A percentile compares a stretch with the other conserved stretches of the same genome.
phyloP scores from a whole-genome alignment of 2,329 filamentous ascomycete species.

The Phialophora macrospora region DNA sequence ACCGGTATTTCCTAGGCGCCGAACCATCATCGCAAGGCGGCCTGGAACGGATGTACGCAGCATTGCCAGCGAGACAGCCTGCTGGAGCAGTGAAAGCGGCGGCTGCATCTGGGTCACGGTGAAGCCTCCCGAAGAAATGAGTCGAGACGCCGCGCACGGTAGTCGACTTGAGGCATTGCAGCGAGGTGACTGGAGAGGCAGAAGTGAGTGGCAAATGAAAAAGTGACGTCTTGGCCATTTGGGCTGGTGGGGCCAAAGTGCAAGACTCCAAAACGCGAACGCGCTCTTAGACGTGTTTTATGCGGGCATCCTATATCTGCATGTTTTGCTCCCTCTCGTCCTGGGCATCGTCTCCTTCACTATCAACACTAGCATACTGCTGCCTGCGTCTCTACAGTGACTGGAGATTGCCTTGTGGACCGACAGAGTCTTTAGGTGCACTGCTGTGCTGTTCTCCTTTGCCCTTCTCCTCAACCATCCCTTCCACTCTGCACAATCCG shows the following conservation, averaged over 20 bases:
- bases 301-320: conserved; percentile 17
- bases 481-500: conserved; percentile 8
- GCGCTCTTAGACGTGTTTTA: conserved; percentile 20
- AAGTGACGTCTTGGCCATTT: conserved; percentile 7
- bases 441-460: conserved; percentile 14
- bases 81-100: background rate
- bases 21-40: background rate
- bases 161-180: background rate
- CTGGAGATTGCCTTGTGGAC: conserved; percentile 14
- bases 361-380: conserved; percentile 17
- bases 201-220: conserved; percentile 12
- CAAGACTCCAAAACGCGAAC: conserved; percentile 17
- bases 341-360: conserved; percentile 13
- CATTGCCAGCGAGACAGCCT: background rate
- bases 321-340: conserved; percentile 23
- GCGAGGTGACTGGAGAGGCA: background rate
- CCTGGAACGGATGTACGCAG: background rate
- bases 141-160: background rate
- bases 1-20: background rate
- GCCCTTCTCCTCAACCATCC: background rate
- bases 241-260: conserved; percentile 4
- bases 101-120: background rate
- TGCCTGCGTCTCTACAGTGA: conserved; percentile 32
- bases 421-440: conserved; percentile 19
- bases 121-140: background rate